Conservation (phyloP, 2,329 filamentous ascomycete genomes). For the Xylariaceae sp. region DNA sequence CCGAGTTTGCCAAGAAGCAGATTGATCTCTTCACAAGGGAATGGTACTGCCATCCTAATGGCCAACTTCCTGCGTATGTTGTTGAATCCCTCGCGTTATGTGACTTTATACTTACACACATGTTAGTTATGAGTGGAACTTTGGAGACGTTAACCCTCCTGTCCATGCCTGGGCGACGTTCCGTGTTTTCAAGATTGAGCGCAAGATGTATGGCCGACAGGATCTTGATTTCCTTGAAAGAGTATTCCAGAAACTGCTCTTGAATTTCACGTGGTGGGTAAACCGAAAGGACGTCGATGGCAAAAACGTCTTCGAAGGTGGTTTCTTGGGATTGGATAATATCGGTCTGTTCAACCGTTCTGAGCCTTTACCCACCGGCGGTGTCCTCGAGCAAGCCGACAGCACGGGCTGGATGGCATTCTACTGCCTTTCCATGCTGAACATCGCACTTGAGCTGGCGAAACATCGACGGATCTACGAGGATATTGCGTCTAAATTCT, state of each 20-base stretch:
- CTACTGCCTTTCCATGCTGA: slow-evolving; percentile 94
- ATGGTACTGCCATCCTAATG: slow-evolving; percentile 99
- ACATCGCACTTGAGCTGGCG: slow-evolving; percentile 90
- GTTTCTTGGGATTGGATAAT: slow-evolving; percentile 93
- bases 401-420: slow-evolving; percentile 99
- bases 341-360: slow-evolving; percentile 97
- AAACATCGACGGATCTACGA: slow-evolving; percentile 95
- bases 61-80: slow-evolving; percentile 80
- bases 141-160: slow-evolving; percentile 93
- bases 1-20: slow-evolving; percentile 97
- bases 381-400: slow-evolving; percentile 92
- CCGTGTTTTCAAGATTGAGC: slow-evolving; percentile 95
- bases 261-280: slow-evolving; percentile 99
- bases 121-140: slow-evolving; percentile 85
- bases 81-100: neutral
- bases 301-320: slow-evolving; percentile 96
- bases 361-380: slow-evolving; percentile 88
- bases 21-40: slow-evolving; percentile 93
- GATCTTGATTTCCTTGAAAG: slow-evolving; percentile 94
- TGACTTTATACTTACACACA: neutral
- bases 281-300: slow-evolving; percentile 92
- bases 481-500: slow-evolving; percentile 97
- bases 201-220: slow-evolving; percentile 92
- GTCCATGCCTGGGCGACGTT: slow-evolving; percentile 97
- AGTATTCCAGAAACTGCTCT: slow-evolving; percentile 90